Evolutionary conservation across 176 grass and related monocot species (phyloP).

Genomic region (Bonia amplexicaulis): DNA sequence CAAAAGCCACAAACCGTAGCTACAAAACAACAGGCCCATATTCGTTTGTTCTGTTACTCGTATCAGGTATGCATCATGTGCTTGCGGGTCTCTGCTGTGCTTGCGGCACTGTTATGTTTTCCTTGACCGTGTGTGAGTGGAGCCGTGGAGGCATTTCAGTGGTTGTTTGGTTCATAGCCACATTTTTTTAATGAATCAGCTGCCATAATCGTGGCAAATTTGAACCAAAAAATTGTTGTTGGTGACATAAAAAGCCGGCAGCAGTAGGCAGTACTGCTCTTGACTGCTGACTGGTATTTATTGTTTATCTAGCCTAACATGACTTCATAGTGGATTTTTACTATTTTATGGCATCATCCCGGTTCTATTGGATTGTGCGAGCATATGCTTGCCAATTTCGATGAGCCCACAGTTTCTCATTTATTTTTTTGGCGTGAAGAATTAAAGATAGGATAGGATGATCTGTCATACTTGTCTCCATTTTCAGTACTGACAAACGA

Average conservation of each 20-base stretch:
- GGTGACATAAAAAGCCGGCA: background rate
- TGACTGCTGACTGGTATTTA: background rate
- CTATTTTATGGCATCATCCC: background rate
- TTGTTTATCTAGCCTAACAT: background rate
- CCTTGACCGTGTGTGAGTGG: background rate
- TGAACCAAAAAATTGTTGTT: background rate
- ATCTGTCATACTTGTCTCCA: background rate
- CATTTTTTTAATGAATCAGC: background rate
- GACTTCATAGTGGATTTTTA: background rate
- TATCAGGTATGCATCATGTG: background rate
- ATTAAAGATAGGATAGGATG: background rate
- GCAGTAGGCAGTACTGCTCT: background rate
- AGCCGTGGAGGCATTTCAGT: background rate
- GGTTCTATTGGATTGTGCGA: background rate
- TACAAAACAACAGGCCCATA: too few relatives aligned
- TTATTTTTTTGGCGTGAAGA: background rate
- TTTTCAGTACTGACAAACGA: slow-evolving; percentile 23
- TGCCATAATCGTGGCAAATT: background rate
- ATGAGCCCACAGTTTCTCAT: background rate
- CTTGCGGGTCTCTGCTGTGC: background rate
- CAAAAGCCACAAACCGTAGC: too few relatives aligned
- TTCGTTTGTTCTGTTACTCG: background rate
- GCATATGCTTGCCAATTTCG: background rate
- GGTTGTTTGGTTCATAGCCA: background rate
- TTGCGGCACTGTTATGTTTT: background rate